Evolutionary conservation across 2,329 filamentous ascomycete genomes (phyloP).

Genomic region (Lachnellula hyalina): DNA sequence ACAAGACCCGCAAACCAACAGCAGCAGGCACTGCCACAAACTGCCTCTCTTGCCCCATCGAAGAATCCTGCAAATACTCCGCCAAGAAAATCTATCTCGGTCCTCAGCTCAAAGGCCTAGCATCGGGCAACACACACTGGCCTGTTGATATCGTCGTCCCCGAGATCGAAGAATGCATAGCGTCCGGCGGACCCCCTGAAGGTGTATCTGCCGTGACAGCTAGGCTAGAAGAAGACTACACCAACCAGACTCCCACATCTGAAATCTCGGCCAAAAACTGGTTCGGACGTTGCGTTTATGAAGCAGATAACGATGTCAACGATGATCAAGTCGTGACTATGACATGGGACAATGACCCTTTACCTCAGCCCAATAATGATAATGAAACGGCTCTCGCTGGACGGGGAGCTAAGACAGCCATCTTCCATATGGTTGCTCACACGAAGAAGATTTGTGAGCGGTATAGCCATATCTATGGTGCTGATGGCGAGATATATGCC

Average conservation of each 20-base stretch:
- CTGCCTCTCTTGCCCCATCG: slow-evolving; percentile 73
- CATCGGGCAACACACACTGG: slow-evolving; percentile 66
- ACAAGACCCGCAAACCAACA: slow-evolving; percentile 66
- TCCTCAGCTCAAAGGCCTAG: slow-evolving; percentile 50
- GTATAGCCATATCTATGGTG: slow-evolving; percentile 80
- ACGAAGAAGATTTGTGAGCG: slow-evolving; percentile 83
- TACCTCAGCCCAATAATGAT: slow-evolving; percentile 23
- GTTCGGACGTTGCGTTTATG: slow-evolving; percentile 96
- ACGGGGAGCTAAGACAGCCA: slow-evolving; percentile 73
- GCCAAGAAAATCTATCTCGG: slow-evolving; percentile 63
- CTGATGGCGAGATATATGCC: slow-evolving; percentile 77
- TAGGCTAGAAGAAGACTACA: slow-evolving; percentile 47
- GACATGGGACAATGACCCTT: slow-evolving; percentile 71
- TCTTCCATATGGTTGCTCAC: slow-evolving; percentile 91
- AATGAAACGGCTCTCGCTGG: slow-evolving; percentile 24
- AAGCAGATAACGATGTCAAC: slow-evolving; percentile 86
- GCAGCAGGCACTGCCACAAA: slow-evolving; percentile 76
- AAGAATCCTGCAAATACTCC: slow-evolving; percentile 75
- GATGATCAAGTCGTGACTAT: slow-evolving; percentile 91
- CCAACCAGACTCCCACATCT: slow-evolving; percentile 41
- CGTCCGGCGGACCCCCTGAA: slow-evolving; percentile 38
- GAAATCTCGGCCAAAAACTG: slow-evolving; percentile 55
- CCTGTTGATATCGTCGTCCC: slow-evolving; percentile 85
- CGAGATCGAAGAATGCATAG: slow-evolving; percentile 76
- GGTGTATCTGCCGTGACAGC: slow-evolving; percentile 42